Evolutionary conservation across 1,139 yeast species (phyloP), one percentile per base, ranked within the genome.

Genomic region (Yamadazyma jaroonii): DNA sequence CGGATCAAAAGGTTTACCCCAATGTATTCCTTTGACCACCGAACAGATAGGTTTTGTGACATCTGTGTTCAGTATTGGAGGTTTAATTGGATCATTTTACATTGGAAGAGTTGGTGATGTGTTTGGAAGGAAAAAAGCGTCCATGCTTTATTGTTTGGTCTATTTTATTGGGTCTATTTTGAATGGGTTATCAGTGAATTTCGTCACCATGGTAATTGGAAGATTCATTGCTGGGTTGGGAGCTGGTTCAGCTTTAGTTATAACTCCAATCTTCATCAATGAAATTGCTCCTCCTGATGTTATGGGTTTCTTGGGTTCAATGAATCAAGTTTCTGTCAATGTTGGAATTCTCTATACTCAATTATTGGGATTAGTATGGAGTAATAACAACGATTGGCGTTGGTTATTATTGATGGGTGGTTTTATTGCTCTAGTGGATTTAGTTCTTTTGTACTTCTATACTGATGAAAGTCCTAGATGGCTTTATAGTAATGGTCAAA

Each of bases 381-480:
- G 90, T 11, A 77, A 79, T 41, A 72, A 74, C 35, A 64, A 69
- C 32, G 67, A 74, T 29, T 92, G 97, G 97, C 71, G 97, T 47
- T 63, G 59, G 41, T 69, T 92, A 20, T 62, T 92, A 35, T 61
- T 77, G 14, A 61, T 72, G 35, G 96, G 89, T 0, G 69, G 77
- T 1, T 45, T 71, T 0, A 48, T 87, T 22, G 86, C 87, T 1
- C 38, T 67, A 0, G 38, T 53, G 4, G 79, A 82, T 50, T 62
- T 80, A 3, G 39, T 73, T 0, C 54, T 74, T 10, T 61, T 65
- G 7, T 39, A 74, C 24, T 48, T 71, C 2, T 62, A 67, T 32
- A 69, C 80, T n/a, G 77, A 74, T 17, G 97, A 90, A 57, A 81
- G 94, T 1, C 97, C 97, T 3, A 77, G 82, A 56, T 90, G 97